Conservation (phyloP, 345 rosid species). For the Limnanthes douglasii region DNA sequence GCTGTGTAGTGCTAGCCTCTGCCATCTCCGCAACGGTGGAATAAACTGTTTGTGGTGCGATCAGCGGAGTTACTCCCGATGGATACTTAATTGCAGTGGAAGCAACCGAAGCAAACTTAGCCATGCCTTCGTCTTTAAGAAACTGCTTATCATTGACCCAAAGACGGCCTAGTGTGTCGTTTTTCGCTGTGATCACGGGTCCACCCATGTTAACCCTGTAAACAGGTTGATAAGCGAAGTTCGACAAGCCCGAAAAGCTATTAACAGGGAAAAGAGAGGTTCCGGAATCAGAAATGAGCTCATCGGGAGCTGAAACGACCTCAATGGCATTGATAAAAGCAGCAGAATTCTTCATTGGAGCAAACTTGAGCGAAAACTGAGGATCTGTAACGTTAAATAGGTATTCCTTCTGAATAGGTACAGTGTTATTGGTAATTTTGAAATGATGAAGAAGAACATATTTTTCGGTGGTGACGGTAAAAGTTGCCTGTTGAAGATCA, state of each 20-base stretch:
- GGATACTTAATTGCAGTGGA: conserved; percentile 33
- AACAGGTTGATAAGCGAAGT: conserved; percentile 31
- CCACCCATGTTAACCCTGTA: conserved; percentile 71
- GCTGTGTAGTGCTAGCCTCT: conserved; percentile 19
- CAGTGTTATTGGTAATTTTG: conserved; percentile 19
- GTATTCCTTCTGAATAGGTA: conserved; percentile 36
- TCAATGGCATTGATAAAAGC: conserved; percentile 71
- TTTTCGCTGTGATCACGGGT: conserved; percentile 35
- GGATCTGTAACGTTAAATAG: conserved; percentile 39
- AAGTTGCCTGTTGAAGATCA: conserved; percentile 39
- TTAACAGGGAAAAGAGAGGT: conserved; percentile 38
- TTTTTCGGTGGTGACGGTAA: conserved; percentile 38
- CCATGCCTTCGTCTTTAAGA: conserved; percentile 28
- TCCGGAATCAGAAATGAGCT: conserved; percentile 33
- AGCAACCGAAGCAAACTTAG: conserved; percentile 15
- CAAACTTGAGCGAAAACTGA: conserved; percentile 29
- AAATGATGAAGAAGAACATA: conserved; percentile 50
- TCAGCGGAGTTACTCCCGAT: conserved; percentile 30
- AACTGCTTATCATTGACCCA: conserved; percentile 43
- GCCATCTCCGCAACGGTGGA: conserved; percentile 51
- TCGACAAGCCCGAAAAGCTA: conserved; percentile 22
- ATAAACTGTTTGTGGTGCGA: conserved; percentile 55
- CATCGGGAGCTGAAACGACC: conserved; percentile 60
- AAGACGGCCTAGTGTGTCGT: conserved; percentile 41
- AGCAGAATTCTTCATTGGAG: conserved; percentile 33